These are phyloP conservation scores for Acanthamoeba comandoni DNA, from an alignment of 208 protist species.

Conservation along the genomic window DNA sequence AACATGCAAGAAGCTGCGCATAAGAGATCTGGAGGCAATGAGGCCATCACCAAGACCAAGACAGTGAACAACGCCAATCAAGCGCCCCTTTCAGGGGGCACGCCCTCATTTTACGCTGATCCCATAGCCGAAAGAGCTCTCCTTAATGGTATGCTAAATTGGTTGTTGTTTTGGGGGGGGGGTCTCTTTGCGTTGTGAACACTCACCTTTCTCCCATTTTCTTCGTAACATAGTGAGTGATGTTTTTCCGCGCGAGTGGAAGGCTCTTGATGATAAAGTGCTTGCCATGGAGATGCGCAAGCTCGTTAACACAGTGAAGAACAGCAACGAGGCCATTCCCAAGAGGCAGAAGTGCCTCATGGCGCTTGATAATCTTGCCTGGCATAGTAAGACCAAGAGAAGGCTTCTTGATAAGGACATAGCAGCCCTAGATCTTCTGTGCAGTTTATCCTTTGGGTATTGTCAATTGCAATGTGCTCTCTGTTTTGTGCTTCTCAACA, in stretches of 20 bases:
- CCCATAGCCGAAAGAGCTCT: slow-evolving; percentile 58
- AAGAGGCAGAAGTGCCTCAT: slow-evolving; percentile 48
- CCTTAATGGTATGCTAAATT: neutral
- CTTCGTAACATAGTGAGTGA: slow-evolving; percentile 42
- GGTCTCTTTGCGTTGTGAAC: neutral
- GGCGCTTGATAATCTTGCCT: slow-evolving; percentile 69
- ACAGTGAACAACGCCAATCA: too few relatives aligned
- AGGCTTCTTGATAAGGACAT: slow-evolving; percentile 19
- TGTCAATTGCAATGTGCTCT: neutral
- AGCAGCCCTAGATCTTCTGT: slow-evolving; percentile 35
- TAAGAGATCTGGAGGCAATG: slow-evolving; percentile 26
- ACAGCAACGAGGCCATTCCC: slow-evolving; percentile 4
- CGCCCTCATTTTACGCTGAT: slow-evolving; percentile 53
- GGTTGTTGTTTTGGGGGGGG: neutral
- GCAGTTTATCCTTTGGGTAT: slow-evolving; percentile 35
- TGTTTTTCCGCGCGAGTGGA: slow-evolving; percentile 68
- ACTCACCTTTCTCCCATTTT: neutral
- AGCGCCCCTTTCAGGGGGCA: too few relatives aligned
- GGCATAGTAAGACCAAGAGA: slow-evolving; percentile 58
- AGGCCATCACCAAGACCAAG: too few relatives aligned
- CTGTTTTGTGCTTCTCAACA: too few relatives aligned
- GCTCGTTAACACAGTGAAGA: slow-evolving; percentile 34
- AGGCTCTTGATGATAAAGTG: slow-evolving; percentile 39
- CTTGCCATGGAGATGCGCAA: slow-evolving; percentile 24
- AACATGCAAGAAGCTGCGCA: neutral